Conservation (phyloP, 495 filamentous ascomycete species). For the Neurospora sp. region DNA sequence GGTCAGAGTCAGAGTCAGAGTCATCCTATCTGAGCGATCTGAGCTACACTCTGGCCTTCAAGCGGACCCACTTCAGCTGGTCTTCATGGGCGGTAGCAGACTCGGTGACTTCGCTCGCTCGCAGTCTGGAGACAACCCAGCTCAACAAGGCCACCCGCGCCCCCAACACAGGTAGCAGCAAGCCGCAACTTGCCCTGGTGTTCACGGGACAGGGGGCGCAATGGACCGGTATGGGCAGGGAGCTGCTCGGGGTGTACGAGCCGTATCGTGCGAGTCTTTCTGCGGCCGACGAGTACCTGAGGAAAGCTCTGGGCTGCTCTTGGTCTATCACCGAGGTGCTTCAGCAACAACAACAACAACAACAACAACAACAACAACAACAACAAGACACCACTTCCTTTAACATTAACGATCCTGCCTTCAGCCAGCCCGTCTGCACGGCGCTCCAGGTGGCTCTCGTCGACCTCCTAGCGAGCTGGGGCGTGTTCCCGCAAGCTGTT, state of each 20-base stretch:
- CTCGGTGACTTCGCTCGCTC: not conserved
- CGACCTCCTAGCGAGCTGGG: constrained; percentile 39
- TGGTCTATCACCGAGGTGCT: too few species aligned
- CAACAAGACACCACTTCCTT: not conserved
- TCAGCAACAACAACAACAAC: too few species aligned
- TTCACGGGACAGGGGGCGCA: constrained; percentile 23
- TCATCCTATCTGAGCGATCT: constrained; percentile 1
- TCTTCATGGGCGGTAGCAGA: not conserved
- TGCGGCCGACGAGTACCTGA: not conserved
- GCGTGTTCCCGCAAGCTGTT: constrained; percentile 33
- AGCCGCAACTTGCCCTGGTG: constrained; percentile 27
- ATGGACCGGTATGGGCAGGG: constrained; percentile 36
- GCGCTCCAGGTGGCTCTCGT: constrained; percentile 44
- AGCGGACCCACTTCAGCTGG: constrained; percentile 2
- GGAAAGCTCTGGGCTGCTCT: too few species aligned
- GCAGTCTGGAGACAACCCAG: not conserved
- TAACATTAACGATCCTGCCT: constrained; percentile 11
- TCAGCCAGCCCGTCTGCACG: constrained; percentile 33
- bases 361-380: too few species aligned
- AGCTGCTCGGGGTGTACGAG: constrained; percentile 11
- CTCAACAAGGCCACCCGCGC: not conserved
- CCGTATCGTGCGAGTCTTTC: not conserved
- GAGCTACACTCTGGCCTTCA: constrained; percentile 13
- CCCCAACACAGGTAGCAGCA: constrained; percentile 6
- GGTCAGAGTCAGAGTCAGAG: too few species aligned